Evolutionary conservation across 805 yeast species (phyloP).

Genomic region (Yamadazyma philogaea): DNA sequence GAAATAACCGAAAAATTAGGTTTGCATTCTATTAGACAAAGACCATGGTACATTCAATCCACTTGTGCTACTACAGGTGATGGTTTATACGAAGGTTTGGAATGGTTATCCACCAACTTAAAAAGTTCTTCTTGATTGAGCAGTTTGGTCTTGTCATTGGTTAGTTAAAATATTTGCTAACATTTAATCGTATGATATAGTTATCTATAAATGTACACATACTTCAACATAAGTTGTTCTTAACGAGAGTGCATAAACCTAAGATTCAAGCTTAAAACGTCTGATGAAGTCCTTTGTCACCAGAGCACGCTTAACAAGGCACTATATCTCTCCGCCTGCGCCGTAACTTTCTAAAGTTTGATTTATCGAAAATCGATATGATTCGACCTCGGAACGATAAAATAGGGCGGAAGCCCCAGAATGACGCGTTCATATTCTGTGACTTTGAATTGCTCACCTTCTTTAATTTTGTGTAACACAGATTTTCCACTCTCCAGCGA

Average conservation of each 20-base stretch:
- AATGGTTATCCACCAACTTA: conserved; percentile 91
- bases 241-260: no score
- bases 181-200: conserved; percentile 1
- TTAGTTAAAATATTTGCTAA: conserved; percentile 1
- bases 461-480: conserved; percentile 6
- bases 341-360: no score
- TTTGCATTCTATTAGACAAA: conserved; percentile 93
- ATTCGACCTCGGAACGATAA: background rate
- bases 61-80: conserved; percentile 99
- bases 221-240: background rate
- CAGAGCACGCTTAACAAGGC: no score
- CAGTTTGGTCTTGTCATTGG: background rate
- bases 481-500: conserved; percentile 3
- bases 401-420: conserved; percentile 5
- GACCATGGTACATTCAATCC: conserved; percentile 99
- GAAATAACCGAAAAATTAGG: conserved; percentile 97
- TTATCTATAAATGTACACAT: conserved; percentile 1
- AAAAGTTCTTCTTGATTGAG: conserved; percentile 42
- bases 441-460: conserved; percentile 1
- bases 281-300: no score
- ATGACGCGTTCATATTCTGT: background rate
- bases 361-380: no score
- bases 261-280: no score
- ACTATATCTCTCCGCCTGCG: no score
- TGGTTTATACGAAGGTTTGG: conserved; percentile 96